A percentile compares a stretch with the other conserved stretches of the same genome.
Conservation (phyloP, 2,329 filamentous ascomycete species). For the Camillea tinctor region DNA sequence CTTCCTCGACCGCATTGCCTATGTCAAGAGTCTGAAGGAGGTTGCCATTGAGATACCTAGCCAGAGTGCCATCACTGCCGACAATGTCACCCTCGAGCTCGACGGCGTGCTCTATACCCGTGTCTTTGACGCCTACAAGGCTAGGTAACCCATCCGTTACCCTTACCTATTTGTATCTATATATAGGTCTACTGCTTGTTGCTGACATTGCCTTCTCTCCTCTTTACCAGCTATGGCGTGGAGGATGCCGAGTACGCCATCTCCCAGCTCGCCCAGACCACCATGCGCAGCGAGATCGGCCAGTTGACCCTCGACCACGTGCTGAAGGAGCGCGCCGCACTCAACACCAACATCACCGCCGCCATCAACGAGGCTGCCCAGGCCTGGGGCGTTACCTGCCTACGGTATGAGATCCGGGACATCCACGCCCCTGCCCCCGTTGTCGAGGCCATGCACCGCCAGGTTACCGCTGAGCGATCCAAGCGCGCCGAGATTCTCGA, state of each 20-base stretch:
- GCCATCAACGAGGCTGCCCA: slow-evolving; percentile 98
- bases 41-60: slow-evolving; percentile 94
- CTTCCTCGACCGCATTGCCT: slow-evolving; percentile 92
- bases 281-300: slow-evolving; percentile 97
- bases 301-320: slow-evolving; percentile 96
- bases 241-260: slow-evolving; percentile 99
- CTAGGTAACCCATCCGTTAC: slow-evolving; percentile 63
- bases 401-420: slow-evolving; percentile 96
- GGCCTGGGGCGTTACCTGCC: slow-evolving; percentile 93
- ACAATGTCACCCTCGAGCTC: slow-evolving; percentile 95
- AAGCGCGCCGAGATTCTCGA: slow-evolving; percentile 98
- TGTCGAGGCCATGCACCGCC: slow-evolving; percentile 96
- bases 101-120: slow-evolving; percentile 95
- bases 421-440: slow-evolving; percentile 94
- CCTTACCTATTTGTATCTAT: background rate
- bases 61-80: slow-evolving; percentile 95
- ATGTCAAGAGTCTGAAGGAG: slow-evolving; percentile 97
- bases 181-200: background rate
- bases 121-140: slow-evolving; percentile 97
- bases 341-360: slow-evolving; percentile 98
- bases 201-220: background rate
- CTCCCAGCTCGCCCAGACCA: slow-evolving; percentile 94
- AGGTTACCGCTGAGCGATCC: slow-evolving; percentile 94
- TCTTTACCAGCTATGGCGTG: slow-evolving; percentile 75
- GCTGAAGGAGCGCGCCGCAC: slow-evolving; percentile 89